Evolutionary conservation across 2,329 filamentous ascomycete genomes (phyloP), one percentile per base, ranked within the genome.

Genomic region (Stagonosporopsis vannaccii): DNA sequence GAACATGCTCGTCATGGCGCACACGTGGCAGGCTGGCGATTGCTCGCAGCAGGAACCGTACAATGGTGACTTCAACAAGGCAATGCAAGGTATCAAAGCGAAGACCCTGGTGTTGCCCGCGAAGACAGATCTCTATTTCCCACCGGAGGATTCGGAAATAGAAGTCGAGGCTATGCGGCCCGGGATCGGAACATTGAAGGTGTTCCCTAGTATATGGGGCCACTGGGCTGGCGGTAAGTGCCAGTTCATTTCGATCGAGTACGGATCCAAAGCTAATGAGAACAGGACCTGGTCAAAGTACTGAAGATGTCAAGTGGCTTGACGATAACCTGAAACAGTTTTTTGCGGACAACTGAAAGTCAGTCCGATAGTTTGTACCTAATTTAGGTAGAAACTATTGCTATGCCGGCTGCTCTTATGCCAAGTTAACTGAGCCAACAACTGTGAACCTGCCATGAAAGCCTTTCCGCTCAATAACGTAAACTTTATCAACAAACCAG

Each of bases 41-140:
- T 83, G 86, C 45, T 90, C 89, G 4, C 76, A 84, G 5, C 88
- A 92, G 67, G 81, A 86, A 51, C 87, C 85, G 3, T 92, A 90
- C 61, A 82, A 87, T 56, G 87, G 85, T 1, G 77, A 90, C 59
- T 89, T 92, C 60, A 81, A 83, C 56, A 81, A 82, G 49, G 75
- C 75, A 4, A 76, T 94, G 84, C 79, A 81, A 42, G 82, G 80
- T 2, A 92, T 94, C 73, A 90, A 88, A 70, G 87, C 90, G 1
- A 90, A 87, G 65, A 87, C 85, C 0, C 75, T 94, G 37, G 87
- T 94, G 3, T 73, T 93, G 13, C 90, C 91, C 0, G 77, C 81
- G 20, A 86, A 90, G 70, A 92, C 89, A 0, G 91, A 94, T 69
- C 79, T 94, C 4, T 94, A 94, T 70, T 94, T 95, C 62, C 89